Percentiles rank a stretch among this genome's conserved stretches.
phyloP scores from a whole-genome alignment of 495 filamentous ascomycete genomes.

The Neurospora sp. region DNA sequence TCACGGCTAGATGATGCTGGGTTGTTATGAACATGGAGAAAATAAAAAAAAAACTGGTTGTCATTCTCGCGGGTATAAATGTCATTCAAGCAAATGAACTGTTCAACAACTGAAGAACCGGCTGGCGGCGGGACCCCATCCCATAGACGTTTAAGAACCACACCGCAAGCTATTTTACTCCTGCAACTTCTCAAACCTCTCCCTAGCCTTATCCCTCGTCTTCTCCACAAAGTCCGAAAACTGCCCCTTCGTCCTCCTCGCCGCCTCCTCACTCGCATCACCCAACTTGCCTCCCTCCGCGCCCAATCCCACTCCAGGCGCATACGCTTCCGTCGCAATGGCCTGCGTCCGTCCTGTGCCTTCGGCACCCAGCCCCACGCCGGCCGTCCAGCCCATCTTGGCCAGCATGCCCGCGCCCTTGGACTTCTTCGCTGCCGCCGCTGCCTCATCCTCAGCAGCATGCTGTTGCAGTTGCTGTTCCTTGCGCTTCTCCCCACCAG shows the following conservation, averaged over 20 bases:
- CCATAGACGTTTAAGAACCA: not conserved
- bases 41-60: not conserved
- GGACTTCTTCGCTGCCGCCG: constrained; percentile 38
- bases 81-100: not conserved
- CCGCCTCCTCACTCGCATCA: constrained; percentile 72
- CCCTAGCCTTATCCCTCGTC: constrained; percentile 68
- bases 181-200: constrained; percentile 58
- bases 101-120: not conserved
- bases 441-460: constrained; percentile 6
- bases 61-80: not conserved
- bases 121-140: not conserved
- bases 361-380: constrained; percentile 69
- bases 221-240: constrained; percentile 69
- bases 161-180: not conserved
- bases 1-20: not conserved
- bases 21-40: not conserved
- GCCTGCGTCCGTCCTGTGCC: constrained; percentile 68
- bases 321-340: constrained; percentile 69
- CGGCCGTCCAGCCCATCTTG: constrained; percentile 85
- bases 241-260: constrained; percentile 55
- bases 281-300: constrained; percentile 75
- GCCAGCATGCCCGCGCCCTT: constrained; percentile 76
- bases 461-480: constrained; percentile 4
- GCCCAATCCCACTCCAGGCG: constrained; percentile 74
- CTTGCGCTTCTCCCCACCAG: constrained; percentile 17